Base-by-base conservation (phyloP, 179 eudicot species). In the Camellia oleifera region DNA sequence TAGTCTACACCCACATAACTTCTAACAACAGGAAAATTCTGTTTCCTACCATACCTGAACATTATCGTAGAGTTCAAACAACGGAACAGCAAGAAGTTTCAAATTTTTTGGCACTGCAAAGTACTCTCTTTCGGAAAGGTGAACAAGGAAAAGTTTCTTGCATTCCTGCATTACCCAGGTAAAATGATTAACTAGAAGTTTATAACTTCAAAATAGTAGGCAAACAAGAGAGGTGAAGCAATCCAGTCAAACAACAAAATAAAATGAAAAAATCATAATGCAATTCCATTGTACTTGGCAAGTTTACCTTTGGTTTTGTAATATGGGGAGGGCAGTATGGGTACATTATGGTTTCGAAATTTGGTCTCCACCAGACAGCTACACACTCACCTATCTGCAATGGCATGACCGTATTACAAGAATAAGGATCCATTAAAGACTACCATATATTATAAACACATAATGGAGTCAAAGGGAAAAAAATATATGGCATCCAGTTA, bases 261-360 rank as follows among this genome's bases (percentile, higher is more conserved):
- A 18, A 53, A 53, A 52, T 66, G 40, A 32, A 32, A 17, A 80
- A 80, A 62, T 9, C 1, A 20, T n/a, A 80, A 6, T 66, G 44
- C 7, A 53, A 26, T 14, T 14, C 18, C 48, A 60, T 13, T 45
- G 77, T 11, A 23, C 11, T 64, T 44, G 64, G 14, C 26, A 60
- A 23, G 76, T 71, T 88, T 77, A 91, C 98, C 94, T 94, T 92
- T 17, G 98, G 97, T 83, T 93, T 94, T 62, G 96, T 82, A 67
- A 94, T 94, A 85, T 94, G 96, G 20, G 98, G 97, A 74, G 97
- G 98, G 79, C 94, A 91, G 82, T 91, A 93, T 7, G 98, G 98
- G 81, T 94, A 94, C 92, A 94, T 87, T 18, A 85, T 88, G 71
- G 96, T 91, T 80, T 94, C 98, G 57, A 94, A 94, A 81, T 94